Conservation (phyloP, 169 alveolate species). For the Cryptosporidium ubiquitum region DNA sequence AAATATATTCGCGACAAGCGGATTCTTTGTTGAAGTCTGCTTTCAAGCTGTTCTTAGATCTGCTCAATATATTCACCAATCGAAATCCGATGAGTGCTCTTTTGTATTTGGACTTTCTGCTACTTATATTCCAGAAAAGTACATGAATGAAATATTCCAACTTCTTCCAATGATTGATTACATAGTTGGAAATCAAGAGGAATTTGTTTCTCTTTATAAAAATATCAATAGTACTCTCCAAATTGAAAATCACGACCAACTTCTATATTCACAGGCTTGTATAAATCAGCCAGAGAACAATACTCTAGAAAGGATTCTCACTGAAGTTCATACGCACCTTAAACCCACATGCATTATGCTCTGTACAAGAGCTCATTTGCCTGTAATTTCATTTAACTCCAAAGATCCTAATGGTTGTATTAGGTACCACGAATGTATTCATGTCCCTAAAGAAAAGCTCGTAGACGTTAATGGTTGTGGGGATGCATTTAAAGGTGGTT, state of each 20-base stretch:
- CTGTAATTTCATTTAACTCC: conserved; percentile 16
- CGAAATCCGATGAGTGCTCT: background rate
- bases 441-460: conserved; percentile 50
- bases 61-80: conserved; percentile 3
- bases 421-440: conserved; percentile 31
- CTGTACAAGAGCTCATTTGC: conserved; percentile 50
- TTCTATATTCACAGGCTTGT: background rate
- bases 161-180: conserved; percentile 39
- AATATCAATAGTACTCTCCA: background rate
- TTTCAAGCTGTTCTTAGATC: conserved; percentile 43
- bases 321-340: conserved; percentile 14
- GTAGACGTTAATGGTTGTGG: conserved; percentile 71
- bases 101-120: conserved; percentile 66
- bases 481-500: conserved; percentile 60
- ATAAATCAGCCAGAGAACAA: background rate
- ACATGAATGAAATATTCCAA: background rate
- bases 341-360: conserved; percentile 37
- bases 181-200: conserved; percentile 44
- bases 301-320: conserved; percentile 24
- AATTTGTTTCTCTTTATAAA: conserved; percentile 17
- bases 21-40: conserved; percentile 67
- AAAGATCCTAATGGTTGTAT: background rate
- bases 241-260: background rate
- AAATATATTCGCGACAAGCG: conserved; percentile 57
- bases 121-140: conserved; percentile 27